A percentile compares a stretch with the other conserved stretches of the same genome.
These are phyloP conservation scores for Diaporthe capsici DNA, from an alignment of 2,329 filamentous ascomycete species.

Conservation along the genomic window DNA sequence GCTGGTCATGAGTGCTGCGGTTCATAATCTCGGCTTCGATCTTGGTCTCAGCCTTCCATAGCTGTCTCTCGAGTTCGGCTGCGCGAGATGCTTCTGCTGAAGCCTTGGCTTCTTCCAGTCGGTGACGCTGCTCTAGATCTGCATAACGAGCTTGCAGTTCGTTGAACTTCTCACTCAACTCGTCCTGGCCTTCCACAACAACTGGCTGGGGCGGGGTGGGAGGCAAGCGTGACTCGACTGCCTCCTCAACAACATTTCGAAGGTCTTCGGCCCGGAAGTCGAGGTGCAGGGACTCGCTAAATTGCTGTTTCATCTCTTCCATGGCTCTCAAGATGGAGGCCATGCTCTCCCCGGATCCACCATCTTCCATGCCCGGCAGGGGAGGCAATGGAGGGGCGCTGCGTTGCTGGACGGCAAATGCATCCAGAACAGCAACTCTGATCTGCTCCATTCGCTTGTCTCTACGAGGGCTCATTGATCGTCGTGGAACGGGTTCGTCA, in stretches of 20 bases:
- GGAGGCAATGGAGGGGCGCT: constrained; percentile 50
- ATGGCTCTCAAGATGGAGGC: constrained; percentile 76
- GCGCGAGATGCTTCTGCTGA: constrained; percentile 63
- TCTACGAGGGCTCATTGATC: constrained; percentile 82
- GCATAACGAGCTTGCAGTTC: constrained; percentile 72
- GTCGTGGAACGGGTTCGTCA: constrained; percentile 70
- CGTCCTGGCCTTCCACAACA: constrained; percentile 61
- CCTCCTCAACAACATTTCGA: constrained; percentile 74
- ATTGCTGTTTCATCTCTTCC: constrained; percentile 71
- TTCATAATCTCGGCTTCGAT: constrained; percentile 74
- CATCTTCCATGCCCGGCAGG: constrained; percentile 43
- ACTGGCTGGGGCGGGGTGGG: constrained; percentile 61
- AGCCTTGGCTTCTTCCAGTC: constrained; percentile 61
- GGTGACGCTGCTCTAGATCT: constrained; percentile 71
- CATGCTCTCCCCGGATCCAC: constrained; percentile 54
- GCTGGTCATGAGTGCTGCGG: constrained; percentile 70
- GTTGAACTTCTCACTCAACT: constrained; percentile 66
- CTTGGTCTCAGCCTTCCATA: constrained; percentile 70
- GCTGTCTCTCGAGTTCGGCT: constrained; percentile 67
- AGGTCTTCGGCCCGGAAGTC: constrained; percentile 68
- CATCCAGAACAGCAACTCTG: constrained; percentile 79
- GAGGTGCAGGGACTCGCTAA: constrained; percentile 59
- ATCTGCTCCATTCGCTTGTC: constrained; percentile 90
- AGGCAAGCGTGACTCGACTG: constrained; percentile 70
- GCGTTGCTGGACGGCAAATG: constrained; percentile 71